Evolutionary conservation across 257 asterid species (phyloP).

Genomic region (Solanum etuberosum): DNA sequence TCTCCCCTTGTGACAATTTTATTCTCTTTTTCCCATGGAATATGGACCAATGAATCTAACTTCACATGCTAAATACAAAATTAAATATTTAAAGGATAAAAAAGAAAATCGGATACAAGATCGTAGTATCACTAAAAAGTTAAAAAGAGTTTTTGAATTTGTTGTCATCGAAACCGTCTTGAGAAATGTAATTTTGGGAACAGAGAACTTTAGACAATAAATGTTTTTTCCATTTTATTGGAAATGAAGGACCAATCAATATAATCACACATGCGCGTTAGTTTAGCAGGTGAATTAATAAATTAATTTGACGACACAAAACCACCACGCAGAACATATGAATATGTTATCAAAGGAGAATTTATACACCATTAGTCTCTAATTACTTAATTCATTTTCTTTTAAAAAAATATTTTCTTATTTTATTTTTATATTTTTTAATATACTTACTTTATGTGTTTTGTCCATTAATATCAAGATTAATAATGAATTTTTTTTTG

Average conservation of each 20-base stretch:
- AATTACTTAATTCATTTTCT: no score
- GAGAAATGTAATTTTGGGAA: neutral
- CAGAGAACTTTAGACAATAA: neutral
- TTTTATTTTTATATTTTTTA: no score
- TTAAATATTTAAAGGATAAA: neutral
- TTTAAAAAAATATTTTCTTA: no score
- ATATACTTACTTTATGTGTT: no score
- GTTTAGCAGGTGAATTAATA: neutral
- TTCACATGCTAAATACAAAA: neutral
- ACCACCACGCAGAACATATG: neutral
- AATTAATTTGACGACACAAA: neutral
- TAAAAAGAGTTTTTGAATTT: neutral
- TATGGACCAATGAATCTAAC: neutral
- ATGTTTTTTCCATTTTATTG: neutral
- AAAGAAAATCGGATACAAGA: neutral
- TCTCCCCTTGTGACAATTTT: neutral
- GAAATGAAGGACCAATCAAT: neutral
- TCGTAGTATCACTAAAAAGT: neutral
- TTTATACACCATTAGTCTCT: neutral
- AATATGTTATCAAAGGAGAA: neutral
- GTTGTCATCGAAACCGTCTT: neutral
- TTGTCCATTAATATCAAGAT: neutral
- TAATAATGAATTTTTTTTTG: no score
- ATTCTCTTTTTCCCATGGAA: neutral
- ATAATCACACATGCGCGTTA: neutral